Base-by-base conservation (phyloP, 345 rosid genomes). In the Turritis glabra region DNA sequence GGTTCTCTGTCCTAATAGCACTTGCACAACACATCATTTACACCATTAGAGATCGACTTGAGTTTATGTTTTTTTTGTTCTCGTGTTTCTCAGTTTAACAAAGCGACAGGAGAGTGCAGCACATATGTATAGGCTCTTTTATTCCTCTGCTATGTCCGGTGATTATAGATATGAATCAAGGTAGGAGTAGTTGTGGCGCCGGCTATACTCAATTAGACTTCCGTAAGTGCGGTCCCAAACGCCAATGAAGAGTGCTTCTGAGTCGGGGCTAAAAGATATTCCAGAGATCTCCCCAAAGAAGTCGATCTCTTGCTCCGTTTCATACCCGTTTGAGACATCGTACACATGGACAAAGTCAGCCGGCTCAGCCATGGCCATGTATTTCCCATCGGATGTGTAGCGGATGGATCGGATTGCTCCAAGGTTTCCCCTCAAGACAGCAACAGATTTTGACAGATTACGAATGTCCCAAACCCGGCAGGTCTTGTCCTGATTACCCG, bases 221-320 rank as follows among this genome's bases (percentile, higher is more conserved):
- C 93, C 90, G 23, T 90, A 90, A n/a, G 90, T 86, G n/a, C 93
- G 88, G 75, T 90, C 96, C 91, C 91, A 88, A 67, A 90, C 90
- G 2, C 96, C 96, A 11, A 90, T 74, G 60, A 84, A 90, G 56
- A 90, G 93, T 1, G 93, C 84, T 62, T 90, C 96, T 0, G 93
- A 79, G 72, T 88, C 93, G 0, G 96, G 93, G 76, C 96, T 90
- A 79, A 83, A 90, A 4, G 96, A 85, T 57, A 90, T 81, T 23
- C 96, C 96, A 0, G 96, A 88, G 71, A 90, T 87, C 84, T 90
- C 93, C 1, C 96, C 96, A 18, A 90, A 90, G 74, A 90, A 88
- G 67, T 90, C 96, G 0, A 90, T 86, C 77, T 88, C 93, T 71
- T 88, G 96, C 83, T 88, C 93, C 13, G 73, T 79, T 78, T 83